Conservation (phyloP, 257 asterid species). For the Nicotiana noctiflora region DNA sequence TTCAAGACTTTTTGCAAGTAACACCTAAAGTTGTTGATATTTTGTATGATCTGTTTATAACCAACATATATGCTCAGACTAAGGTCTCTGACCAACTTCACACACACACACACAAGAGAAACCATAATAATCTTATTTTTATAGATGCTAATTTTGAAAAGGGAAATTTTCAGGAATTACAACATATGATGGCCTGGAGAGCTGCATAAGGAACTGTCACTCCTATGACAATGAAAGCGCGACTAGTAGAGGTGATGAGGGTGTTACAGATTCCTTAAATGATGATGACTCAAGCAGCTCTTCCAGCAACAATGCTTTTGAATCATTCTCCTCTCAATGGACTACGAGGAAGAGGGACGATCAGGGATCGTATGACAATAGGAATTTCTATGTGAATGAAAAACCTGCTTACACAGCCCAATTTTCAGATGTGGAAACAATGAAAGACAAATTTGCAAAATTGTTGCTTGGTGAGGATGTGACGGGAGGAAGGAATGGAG, state of each 20-base stretch:
- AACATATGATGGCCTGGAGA: constrained; percentile 85
- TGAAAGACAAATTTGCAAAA: constrained; percentile 80
- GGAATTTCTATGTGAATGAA: constrained; percentile 30
- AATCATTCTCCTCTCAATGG: constrained; percentile 61
- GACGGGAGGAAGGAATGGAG: constrained; percentile 68
- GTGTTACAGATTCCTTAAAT: constrained; percentile 57
- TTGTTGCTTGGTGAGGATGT: constrained; percentile 81
- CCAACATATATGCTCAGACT: neutral
- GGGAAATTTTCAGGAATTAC: constrained; percentile 22
- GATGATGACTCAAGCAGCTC: constrained; percentile 81
- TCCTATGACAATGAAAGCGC: constrained; percentile 52
- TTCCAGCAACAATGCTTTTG: constrained; percentile 61
- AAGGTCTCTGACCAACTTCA: no score
- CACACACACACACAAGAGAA: neutral
- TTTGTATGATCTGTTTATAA: neutral
- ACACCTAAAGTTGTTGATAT: neutral
- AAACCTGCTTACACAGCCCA: constrained; percentile 17
- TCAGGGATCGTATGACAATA: constrained; percentile 20
- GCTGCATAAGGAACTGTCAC: constrained; percentile 53
- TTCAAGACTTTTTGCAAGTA: neutral
- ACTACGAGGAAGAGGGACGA: constrained; percentile 53
- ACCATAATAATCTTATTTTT: neutral
- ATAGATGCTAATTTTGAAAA: neutral
- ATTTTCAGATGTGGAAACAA: constrained; percentile 43
- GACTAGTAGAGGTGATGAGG: constrained; percentile 56